Conservation (phyloP, 176 grass and related monocot genomes). For the Miscanthus lutarioriparius region DNA sequence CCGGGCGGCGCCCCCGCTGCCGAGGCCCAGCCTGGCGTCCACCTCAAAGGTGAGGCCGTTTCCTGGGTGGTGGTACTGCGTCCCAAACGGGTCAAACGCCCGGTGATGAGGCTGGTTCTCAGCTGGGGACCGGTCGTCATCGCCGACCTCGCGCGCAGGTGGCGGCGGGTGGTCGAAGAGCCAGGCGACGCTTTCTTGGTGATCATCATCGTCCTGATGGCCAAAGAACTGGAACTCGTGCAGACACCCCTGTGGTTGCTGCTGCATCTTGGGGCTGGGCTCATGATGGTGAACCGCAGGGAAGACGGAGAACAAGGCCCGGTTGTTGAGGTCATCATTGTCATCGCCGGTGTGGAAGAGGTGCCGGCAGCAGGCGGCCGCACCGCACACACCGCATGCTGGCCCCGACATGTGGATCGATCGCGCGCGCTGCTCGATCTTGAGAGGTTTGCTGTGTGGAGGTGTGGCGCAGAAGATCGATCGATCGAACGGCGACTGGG, state of each 20-base stretch:
- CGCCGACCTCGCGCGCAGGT: not conserved
- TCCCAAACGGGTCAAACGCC: not conserved
- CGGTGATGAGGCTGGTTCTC: not conserved
- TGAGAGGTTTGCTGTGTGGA: not conserved
- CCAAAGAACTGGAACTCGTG: slow-evolving; percentile 35
- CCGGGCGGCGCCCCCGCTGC: not conserved
- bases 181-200: slow-evolving; percentile 9
- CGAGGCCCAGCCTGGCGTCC: not conserved
- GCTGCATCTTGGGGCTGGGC: not conserved
- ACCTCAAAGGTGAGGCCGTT: slow-evolving; percentile 31
- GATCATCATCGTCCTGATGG: not conserved
- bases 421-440: not conserved
- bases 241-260: not conserved
- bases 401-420: not conserved
- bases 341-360: not conserved
- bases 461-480: not conserved
- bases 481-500: not conserved
- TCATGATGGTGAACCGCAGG: not conserved
- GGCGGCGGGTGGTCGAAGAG: slow-evolving; percentile 16
- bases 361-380: not conserved
- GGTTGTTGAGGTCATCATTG: not conserved
- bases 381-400: slow-evolving; percentile 11
- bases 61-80: not conserved
- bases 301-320: not conserved
- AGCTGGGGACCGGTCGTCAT: not conserved